Conservation (phyloP, 2,329 filamentous ascomycete species). For the Aspergillus sp. region DNA sequence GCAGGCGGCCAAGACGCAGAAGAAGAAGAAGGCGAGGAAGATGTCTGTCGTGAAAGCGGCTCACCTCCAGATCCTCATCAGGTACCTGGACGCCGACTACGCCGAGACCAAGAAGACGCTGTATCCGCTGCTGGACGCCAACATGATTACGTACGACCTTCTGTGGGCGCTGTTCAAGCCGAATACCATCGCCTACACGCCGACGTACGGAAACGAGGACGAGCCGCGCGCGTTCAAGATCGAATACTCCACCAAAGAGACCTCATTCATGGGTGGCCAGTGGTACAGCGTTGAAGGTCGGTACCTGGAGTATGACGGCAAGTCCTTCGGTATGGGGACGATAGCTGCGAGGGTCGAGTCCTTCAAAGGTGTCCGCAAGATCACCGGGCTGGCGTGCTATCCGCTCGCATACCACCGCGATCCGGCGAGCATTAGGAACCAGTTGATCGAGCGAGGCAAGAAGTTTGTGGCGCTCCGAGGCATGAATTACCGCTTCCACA, state of each 20-base stretch:
- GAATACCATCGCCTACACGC: constrained; percentile 66
- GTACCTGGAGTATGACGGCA: constrained; percentile 84
- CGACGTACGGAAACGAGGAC: constrained; percentile 66
- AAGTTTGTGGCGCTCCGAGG: constrained; percentile 74
- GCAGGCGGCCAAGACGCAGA: constrained; percentile 51
- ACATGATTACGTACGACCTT: constrained; percentile 79
- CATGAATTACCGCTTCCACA: constrained; percentile 72
- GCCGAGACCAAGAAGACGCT: constrained; percentile 68
- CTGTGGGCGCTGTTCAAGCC: constrained; percentile 87
- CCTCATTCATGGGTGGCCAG: constrained; percentile 58
- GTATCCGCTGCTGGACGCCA: constrained; percentile 68
- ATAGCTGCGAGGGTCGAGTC: constrained; percentile 59
- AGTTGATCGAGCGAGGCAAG: constrained; percentile 71
- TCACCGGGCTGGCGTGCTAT: constrained; percentile 66
- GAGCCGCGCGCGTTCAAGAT: constrained; percentile 77
- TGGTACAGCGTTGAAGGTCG: constrained; percentile 65
- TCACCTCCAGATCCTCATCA: constrained; percentile 60
- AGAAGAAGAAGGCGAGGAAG: constrained; percentile 34
- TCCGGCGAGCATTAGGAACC: constrained; percentile 51
- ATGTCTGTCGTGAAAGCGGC: constrained; percentile 29
- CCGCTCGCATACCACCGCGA: constrained; percentile 74
- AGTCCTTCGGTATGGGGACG: constrained; percentile 67
- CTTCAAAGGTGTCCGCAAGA: constrained; percentile 75
- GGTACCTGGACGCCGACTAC: constrained; percentile 75
- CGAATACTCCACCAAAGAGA: constrained; percentile 63